Evolutionary conservation across 2,329 filamentous ascomycete genomes (phyloP).

Genomic region (Epichloe hybrida): DNA sequence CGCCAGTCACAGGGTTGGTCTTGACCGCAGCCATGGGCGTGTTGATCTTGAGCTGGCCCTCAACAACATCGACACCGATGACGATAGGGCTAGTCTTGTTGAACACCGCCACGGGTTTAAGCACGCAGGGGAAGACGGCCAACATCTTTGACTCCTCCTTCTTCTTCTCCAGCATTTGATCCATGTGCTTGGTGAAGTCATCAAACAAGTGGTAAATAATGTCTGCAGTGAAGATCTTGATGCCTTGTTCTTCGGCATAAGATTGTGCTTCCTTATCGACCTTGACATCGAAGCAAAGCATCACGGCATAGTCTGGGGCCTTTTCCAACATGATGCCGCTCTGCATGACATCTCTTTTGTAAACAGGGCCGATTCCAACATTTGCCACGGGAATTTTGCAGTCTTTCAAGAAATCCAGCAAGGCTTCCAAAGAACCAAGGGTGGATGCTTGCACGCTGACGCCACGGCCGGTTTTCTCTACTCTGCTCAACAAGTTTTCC

Average conservation of each 20-base stretch:
- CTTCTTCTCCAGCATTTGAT: constrained; percentile 70
- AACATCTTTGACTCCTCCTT: constrained; percentile 94
- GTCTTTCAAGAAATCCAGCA: constrained; percentile 89
- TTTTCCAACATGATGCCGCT: constrained; percentile 95
- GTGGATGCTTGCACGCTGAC: constrained; percentile 96
- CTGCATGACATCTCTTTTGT: constrained; percentile 95
- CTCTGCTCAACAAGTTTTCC: constrained; percentile 77
- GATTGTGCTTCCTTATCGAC: constrained; percentile 89
- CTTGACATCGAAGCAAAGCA: constrained; percentile 99
- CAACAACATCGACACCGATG: constrained; percentile 87
- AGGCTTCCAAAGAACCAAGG: constrained; percentile 86
- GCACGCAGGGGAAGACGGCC: constrained; percentile 92
- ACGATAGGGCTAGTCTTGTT: constrained; percentile 97
- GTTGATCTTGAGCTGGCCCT: constrained; percentile 73
- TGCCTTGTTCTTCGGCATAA: constrained; percentile 85
- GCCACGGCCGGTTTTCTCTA: constrained; percentile 84
- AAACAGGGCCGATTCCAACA: constrained; percentile 93
- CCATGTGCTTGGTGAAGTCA: constrained; percentile 91
- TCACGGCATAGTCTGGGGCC: constrained; percentile 87
- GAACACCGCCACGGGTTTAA: constrained; percentile 84
- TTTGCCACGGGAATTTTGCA: constrained; percentile 97
- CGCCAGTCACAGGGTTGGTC: constrained; percentile 61
- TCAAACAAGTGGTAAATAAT: constrained; percentile 99
- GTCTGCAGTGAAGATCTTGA: constrained; percentile 97
- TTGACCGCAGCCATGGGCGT: constrained; percentile 85